These are phyloP conservation scores for Xylaria sp. DNA, from an alignment of 2,329 filamentous ascomycete genomes.

Conservation along the genomic window DNA sequence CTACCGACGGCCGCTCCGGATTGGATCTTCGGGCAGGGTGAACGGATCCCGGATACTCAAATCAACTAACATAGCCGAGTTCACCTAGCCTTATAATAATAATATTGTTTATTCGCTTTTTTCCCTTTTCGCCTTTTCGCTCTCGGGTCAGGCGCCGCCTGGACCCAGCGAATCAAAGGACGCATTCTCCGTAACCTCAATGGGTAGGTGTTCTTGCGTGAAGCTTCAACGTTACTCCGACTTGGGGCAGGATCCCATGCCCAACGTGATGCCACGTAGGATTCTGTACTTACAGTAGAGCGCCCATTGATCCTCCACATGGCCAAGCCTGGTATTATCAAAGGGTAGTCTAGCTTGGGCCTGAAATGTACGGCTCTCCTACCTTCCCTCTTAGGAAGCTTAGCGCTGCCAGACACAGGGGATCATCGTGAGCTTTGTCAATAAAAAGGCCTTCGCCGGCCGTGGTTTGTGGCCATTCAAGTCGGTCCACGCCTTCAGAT, in stretches of 20 bases:
- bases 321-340: conserved; percentile 1
- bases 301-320: background rate
- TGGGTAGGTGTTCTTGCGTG: background rate
- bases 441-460: conserved; percentile 5
- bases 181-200: too few species aligned
- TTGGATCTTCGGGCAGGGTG: too few species aligned
- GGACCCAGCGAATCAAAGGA: background rate
- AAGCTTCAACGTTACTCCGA: background rate
- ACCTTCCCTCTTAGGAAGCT: conserved; percentile 25
- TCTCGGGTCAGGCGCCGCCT: background rate
- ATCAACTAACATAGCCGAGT: too few species aligned
- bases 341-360: too few species aligned
- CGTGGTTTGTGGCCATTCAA: background rate
- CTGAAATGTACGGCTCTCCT: conserved; percentile 6
- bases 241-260: background rate
- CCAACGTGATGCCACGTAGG: background rate
- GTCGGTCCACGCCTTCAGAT: background rate
- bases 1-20: too few species aligned
- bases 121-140: too few species aligned
- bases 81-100: too few species aligned
- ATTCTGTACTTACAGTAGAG: too few species aligned
- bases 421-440: background rate
- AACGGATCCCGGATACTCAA: too few species aligned
- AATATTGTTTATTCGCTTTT: too few species aligned
- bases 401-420: background rate